Percentiles rank a stretch among this genome's conserved stretches.
Conservation (phyloP, 2,329 filamentous ascomycete genomes). For the Penicillium verrucosum region DNA sequence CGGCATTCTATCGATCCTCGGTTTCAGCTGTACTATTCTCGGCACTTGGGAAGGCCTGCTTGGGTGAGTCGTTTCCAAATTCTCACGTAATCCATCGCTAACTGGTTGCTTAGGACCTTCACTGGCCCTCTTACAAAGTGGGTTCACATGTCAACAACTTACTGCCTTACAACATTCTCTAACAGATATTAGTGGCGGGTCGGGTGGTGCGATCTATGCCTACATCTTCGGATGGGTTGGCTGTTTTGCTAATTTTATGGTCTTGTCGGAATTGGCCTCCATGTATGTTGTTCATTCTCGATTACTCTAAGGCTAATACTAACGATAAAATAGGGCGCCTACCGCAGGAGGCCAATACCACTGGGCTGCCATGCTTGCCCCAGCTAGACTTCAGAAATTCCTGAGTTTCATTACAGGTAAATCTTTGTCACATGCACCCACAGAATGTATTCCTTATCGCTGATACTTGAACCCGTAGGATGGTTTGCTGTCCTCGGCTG, state of each 20-base stretch:
- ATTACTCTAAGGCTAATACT: not conserved
- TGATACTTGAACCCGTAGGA: conserved; percentile 15
- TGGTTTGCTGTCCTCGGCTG: conserved; percentile 43
- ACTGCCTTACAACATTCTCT: not conserved
- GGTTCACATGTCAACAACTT: not conserved
- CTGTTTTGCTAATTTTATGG: conserved; percentile 17
- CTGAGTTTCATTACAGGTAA: conserved; percentile 38
- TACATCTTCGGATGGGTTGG: conserved; percentile 31
- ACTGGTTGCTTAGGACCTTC: not conserved
- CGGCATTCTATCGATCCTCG: conserved; percentile 38
- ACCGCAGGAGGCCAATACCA: conserved; percentile 39
- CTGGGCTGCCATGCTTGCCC: conserved; percentile 41
- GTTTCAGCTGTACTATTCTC: conserved; percentile 40
- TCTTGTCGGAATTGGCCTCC: conserved; percentile 30
- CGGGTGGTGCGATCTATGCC: conserved; percentile 28
- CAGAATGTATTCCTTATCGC: not conserved
- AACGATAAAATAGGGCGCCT: conserved; percentile 18
- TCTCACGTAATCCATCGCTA: not conserved
- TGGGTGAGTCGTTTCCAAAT: conserved; percentile 23
- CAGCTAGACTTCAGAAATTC: conserved; percentile 30
- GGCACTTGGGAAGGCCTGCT: conserved; percentile 40
- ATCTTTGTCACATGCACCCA: not conserved
- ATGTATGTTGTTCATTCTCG: conserved; percentile 18
- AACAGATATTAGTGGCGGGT: conserved; percentile 22
- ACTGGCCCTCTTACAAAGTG: conserved; percentile 12